Evolutionary conservation across 202 grass and related monocot species (phyloP).

Genomic region (Eragrostis tef): DNA sequence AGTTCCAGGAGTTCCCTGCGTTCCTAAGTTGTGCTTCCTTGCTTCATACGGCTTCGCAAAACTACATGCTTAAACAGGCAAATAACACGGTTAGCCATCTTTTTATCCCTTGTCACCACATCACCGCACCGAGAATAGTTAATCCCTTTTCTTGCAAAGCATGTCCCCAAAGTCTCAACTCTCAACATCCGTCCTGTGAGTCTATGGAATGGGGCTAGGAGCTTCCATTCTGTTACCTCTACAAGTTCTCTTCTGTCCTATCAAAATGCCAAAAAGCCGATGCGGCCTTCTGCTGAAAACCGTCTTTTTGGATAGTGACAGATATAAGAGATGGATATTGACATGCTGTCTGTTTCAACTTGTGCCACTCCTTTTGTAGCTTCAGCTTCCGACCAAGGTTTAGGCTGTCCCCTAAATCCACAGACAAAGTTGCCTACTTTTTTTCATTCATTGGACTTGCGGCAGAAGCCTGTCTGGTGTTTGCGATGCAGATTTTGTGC

Average conservation of each 20-base stretch:
- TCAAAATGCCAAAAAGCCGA: slow-evolving; percentile 20
- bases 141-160: not conserved
- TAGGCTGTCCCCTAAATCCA: slow-evolving; percentile 37
- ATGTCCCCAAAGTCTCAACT: not conserved
- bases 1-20: not conserved
- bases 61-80: not conserved
- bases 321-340: not conserved
- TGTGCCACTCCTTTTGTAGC: not conserved
- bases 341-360: not conserved
- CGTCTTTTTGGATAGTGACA: slow-evolving; percentile 28
- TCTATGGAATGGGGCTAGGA: too few species aligned
- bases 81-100: too few species aligned
- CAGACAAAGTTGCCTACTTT: not conserved
- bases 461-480: slow-evolving; percentile 21
- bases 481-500: not conserved
- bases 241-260: slow-evolving; percentile 15
- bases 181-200: not conserved
- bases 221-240: not conserved
- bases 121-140: not conserved
- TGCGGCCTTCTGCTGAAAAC: slow-evolving; percentile 23
- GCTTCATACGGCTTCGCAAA: not conserved
- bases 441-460: slow-evolving; percentile 16
- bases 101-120: not conserved
- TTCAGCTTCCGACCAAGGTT: slow-evolving; percentile 18
- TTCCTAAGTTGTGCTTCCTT: not conserved